Conservation (phyloP, 2,329 filamentous ascomycete species). For the Sordariomycetes sp. region DNA sequence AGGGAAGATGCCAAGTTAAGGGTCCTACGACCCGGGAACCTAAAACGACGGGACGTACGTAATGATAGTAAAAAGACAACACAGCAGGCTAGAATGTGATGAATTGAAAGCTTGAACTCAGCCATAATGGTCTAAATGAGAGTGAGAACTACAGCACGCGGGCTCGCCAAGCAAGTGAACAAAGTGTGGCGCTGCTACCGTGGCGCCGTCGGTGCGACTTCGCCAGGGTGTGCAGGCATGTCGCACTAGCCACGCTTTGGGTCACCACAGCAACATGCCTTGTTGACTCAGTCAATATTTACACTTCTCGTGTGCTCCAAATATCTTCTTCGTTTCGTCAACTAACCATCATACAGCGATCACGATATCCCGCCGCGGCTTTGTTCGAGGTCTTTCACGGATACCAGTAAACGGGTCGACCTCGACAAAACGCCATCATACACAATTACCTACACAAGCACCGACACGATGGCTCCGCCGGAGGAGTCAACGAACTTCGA, state of each 20-base stretch:
- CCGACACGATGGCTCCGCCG: constrained; percentile 31
- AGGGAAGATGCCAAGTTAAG: too few relatives aligned
- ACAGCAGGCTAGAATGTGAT: too few relatives aligned
- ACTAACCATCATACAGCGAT: background rate
- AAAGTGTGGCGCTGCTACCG: too few relatives aligned
- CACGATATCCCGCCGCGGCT: background rate
- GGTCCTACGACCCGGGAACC: too few relatives aligned
- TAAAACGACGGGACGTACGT: background rate
- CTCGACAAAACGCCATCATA: background rate
- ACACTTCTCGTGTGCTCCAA: constrained; percentile 19
- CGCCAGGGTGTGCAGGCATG: too few relatives aligned
- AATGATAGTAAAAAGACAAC: background rate
- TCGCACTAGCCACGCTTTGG: background rate
- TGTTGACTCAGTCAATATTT: constrained; percentile 1
- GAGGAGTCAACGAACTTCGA: constrained; percentile 67
- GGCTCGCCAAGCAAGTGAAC: too few relatives aligned
- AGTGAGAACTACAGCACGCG: too few relatives aligned
- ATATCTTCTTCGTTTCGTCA: constrained; percentile 3
- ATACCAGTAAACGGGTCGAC: too few relatives aligned
- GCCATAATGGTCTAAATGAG: too few relatives aligned
- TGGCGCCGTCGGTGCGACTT: too few relatives aligned
- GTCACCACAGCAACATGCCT: constrained; percentile 2
- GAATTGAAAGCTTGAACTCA: too few relatives aligned
- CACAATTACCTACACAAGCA: background rate
- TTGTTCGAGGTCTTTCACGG: too few relatives aligned